phyloP scores from a whole-genome alignment of 495 filamentous ascomycete genomes.

The Saxophila tyrrhenica region DNA sequence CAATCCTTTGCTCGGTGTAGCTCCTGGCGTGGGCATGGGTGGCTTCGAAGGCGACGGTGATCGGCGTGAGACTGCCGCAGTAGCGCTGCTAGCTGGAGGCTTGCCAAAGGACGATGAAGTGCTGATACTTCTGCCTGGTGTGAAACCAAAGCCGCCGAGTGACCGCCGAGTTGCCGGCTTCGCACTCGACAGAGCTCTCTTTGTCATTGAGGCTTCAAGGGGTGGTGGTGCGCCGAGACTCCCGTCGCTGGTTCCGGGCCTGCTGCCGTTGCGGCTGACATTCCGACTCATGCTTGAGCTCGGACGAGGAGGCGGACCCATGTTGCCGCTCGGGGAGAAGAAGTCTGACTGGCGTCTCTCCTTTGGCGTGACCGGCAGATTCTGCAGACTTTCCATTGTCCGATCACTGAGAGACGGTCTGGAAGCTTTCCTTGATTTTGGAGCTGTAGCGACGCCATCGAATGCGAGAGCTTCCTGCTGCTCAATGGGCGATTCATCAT shows the following conservation, averaged over 20 bases:
- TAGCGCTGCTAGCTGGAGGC: not conserved
- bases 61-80: not conserved
- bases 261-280: slow-evolving; percentile 13
- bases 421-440: slow-evolving; percentile 20
- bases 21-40: not conserved
- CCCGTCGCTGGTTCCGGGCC: slow-evolving; percentile 42
- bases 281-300: slow-evolving; percentile 42
- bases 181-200: slow-evolving; percentile 12
- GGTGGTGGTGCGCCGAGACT: slow-evolving; percentile 26
- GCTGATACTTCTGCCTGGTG: not conserved
- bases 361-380: slow-evolving; percentile 53
- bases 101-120: not conserved
- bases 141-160: slow-evolving; percentile 5
- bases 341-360: slow-evolving; percentile 50
- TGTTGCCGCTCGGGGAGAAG: slow-evolving; percentile 46
- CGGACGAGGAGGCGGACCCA: slow-evolving; percentile 44
- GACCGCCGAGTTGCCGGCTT: slow-evolving; percentile 5
- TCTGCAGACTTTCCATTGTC: slow-evolving; percentile 55
- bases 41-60: not conserved
- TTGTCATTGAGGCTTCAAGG: slow-evolving; percentile 29
- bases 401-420: slow-evolving; percentile 54
- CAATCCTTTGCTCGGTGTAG: not conserved
- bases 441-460: not conserved
- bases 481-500: slow-evolving; percentile 17
- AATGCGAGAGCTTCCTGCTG: not conserved